Evolutionary conservation across 2,329 filamentous ascomycete species (phyloP), one percentile per base, ranked within the genome.

Genomic region (Diaporthe destruens): DNA sequence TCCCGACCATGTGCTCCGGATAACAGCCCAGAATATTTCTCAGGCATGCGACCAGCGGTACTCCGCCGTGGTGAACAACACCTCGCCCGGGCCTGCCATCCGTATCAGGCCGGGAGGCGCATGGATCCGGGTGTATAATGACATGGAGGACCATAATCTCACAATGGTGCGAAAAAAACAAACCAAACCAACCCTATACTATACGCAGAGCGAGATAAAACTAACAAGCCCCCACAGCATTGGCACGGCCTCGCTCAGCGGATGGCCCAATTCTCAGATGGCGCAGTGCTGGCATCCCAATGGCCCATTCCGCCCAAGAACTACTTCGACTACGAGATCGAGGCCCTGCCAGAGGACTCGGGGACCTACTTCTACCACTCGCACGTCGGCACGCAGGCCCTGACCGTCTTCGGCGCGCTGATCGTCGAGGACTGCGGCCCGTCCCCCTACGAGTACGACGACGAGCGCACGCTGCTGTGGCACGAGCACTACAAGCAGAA

Each of bases 321-420:
- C 72, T 93, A 88, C 80, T 93, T 93, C 79, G 91, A 93, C 80
- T 93, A 93, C 77, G 90, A 93, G 76, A 80, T 93, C 4, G 84
- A 84, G 20, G 86, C 89, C 0, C 80, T 86, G 4, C 55, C 78
- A 1, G 87, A 85, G 7, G 86, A 89, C 69, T 86, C 88, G 0
- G 91, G 91, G 6, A 89, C 90, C 0, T 93, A 92, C 77, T 92
- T 91, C 77, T 93, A 92, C 76, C 91, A 93, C 77, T 92, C 90
- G 0, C 91, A 93, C 74, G 84, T 92, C 20, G 90, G 86, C 0
- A 88, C 92, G 72, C 90, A 93, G 77, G 87, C 88, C 0, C 80
- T 88, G 44, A 88, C 89, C 18, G 88, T 88, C 0, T 80, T 85
- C 8, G 91, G 91, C 0, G 81, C 87, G 0, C 76, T 93, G 44